Evolutionary conservation across 2,329 filamentous ascomycete species (phyloP).

Genomic region (Phymatotrichopsis omnivora): DNA sequence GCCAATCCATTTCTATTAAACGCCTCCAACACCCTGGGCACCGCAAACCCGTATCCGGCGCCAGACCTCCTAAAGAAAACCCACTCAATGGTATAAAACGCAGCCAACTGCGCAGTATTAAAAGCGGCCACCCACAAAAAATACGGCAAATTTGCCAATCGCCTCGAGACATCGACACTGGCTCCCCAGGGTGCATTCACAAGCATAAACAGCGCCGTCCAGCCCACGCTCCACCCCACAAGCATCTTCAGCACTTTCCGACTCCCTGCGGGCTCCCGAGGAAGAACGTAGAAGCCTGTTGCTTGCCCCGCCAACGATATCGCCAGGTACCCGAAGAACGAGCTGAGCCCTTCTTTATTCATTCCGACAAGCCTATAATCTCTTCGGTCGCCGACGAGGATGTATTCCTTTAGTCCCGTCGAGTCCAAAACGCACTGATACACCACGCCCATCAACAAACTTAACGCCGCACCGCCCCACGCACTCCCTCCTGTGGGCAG

Average conservation of each 20-base stretch:
- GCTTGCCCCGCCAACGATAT: conserved; percentile 89
- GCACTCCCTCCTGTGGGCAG: conserved; percentile 40
- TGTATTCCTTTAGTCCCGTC: conserved; percentile 68
- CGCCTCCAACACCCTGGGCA: conserved; percentile 68
- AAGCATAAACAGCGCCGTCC: conserved; percentile 60
- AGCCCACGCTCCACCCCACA: conserved; percentile 53
- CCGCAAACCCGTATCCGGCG: conserved; percentile 57
- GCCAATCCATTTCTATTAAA: conserved; percentile 83
- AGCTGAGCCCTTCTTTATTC: conserved; percentile 93
- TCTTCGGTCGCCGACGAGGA: conserved; percentile 69
- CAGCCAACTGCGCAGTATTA: conserved; percentile 71
- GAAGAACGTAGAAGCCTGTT: conserved; percentile 68
- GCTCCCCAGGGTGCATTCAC: conserved; percentile 64
- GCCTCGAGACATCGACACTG: conserved; percentile 68
- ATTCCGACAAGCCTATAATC: conserved; percentile 60
- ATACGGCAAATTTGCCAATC: conserved; percentile 87
- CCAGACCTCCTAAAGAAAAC: conserved; percentile 62
- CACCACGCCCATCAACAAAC: conserved; percentile 53
- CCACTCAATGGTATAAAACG: conserved; percentile 68
- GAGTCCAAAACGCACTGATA: conserved; percentile 71
- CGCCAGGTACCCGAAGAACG: conserved; percentile 83
- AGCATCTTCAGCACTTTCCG: conserved; percentile 50
- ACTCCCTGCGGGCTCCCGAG: conserved; percentile 37
- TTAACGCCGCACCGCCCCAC: conserved; percentile 62
- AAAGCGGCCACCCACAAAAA: conserved; percentile 87